phyloP scores from a whole-genome alignment of 1,284 basidiomycete species.

The Apiotrichum sp. region DNA sequence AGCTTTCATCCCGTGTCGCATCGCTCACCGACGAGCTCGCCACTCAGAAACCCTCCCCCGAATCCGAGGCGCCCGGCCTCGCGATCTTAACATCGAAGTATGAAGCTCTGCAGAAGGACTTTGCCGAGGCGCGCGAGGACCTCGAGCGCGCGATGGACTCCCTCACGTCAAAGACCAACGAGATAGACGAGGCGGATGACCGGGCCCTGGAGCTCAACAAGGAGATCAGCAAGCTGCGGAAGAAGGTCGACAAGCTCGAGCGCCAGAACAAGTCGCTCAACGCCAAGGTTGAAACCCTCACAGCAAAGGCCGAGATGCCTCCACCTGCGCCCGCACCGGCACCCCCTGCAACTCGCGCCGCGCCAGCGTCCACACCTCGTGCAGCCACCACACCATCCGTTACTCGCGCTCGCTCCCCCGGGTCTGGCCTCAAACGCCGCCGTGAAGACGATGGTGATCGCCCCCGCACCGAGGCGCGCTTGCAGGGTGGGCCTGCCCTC shows the following conservation, averaged over 20 bases:
- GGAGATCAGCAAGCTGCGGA: constrained; percentile 7
- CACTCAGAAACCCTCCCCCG: neutral
- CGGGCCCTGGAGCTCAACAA: constrained; percentile 15
- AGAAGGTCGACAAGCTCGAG: constrained; percentile 11
- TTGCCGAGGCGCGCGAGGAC: constrained; percentile 15
- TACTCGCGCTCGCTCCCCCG: neutral
- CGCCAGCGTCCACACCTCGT: neutral
- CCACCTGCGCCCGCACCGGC: neutral
- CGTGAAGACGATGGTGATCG: constrained; percentile 12
- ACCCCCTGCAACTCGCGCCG: neutral
- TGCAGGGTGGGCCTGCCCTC: neutral
- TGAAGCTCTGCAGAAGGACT: constrained; percentile 19
- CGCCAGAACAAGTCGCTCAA: constrained; percentile 8
- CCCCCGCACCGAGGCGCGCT: constrained; percentile 1
- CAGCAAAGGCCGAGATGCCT: neutral
- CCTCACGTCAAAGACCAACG: constrained; percentile 13
- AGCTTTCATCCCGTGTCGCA: constrained; percentile 6
- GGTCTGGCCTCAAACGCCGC: constrained; percentile 9
- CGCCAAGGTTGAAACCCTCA: constrained; percentile 10
- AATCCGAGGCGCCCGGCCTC: constrained; percentile 1
- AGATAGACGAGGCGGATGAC: constrained; percentile 21
- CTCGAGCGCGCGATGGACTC: constrained; percentile 6
- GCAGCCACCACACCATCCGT: neutral
- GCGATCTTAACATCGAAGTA: constrained; percentile 26
- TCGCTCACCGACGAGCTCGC: constrained; percentile 9